These are phyloP conservation scores for Rhipidocladum racemiflorum DNA, from an alignment of 176 grass and related monocot genomes.

Conservation along the genomic window DNA sequence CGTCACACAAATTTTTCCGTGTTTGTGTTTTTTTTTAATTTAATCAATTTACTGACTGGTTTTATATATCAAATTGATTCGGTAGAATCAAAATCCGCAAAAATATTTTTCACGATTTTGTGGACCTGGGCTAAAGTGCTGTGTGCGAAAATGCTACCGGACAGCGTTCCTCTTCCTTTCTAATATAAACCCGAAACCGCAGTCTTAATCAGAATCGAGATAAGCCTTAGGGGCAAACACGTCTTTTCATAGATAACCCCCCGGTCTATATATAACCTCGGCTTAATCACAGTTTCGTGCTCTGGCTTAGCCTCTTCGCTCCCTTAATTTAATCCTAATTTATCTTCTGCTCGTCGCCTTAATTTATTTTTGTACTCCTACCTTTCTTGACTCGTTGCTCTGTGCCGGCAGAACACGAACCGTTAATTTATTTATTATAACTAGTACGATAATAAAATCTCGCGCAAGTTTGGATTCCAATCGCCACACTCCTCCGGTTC, in stretches of 20 bases:
- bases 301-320: slow-evolving; percentile 6
- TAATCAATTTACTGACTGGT: too few relatives aligned
- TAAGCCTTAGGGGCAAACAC: background rate
- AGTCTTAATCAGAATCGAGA: background rate
- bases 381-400: background rate
- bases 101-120: too few relatives aligned
- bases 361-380: background rate
- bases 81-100: too few relatives aligned
- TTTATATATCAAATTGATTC: too few relatives aligned
- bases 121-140: too few relatives aligned
- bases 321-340: slow-evolving; percentile 30
- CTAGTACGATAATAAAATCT: slow-evolving; percentile 4
- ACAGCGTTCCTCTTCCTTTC: background rate
- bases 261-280: background rate
- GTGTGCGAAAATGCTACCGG: too few relatives aligned
- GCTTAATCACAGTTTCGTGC: background rate
- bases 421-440: background rate
- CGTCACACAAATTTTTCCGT: too few relatives aligned
- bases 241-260: background rate
- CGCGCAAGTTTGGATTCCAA: slow-evolving; percentile 3
- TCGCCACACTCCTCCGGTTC: background rate
- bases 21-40: too few relatives aligned
- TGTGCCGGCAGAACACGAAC: background rate
- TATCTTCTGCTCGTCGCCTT: background rate
- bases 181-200: background rate